Evolutionary conservation across 352 stramenopile species (phyloP).

Genomic region (Phytopythium cucurbitacearum): DNA sequence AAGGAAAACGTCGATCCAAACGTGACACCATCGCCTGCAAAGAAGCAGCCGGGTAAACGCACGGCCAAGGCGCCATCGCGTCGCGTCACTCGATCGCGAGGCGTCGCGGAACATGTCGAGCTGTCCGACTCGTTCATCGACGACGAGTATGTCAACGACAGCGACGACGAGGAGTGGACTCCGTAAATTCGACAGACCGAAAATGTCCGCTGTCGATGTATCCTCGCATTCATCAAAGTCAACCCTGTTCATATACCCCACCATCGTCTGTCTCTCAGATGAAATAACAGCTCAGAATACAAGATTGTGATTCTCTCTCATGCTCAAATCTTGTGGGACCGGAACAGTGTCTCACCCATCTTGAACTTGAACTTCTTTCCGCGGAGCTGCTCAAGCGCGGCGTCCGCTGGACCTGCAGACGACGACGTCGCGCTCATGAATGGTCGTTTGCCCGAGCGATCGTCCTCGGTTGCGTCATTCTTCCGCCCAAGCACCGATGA

Average conservation of each 20-base stretch:
- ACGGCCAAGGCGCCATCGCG: background rate
- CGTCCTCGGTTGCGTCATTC: constrained; percentile 20
- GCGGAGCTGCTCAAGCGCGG: constrained; percentile 62
- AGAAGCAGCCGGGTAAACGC: background rate
- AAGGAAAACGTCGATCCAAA: background rate
- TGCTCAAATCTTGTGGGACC: constrained; percentile 73
- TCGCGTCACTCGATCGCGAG: constrained; percentile 1
- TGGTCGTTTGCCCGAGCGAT: constrained; percentile 23
- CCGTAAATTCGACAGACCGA: too few relatives aligned
- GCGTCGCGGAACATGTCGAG: background rate
- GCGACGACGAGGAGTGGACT: background rate
- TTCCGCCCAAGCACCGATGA: constrained; percentile 5
- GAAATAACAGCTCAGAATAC: background rate
- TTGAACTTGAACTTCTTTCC: constrained; percentile 88
- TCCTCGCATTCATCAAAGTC: background rate
- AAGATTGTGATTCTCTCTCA: background rate
- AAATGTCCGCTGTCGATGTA: too few relatives aligned
- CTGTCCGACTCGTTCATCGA: constrained; percentile 1
- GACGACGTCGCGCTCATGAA: constrained; percentile 11
- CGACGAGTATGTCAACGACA: constrained; percentile 1
- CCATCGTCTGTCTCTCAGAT: background rate
- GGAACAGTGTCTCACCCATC: constrained; percentile 72
- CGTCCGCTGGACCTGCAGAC: constrained; percentile 27
- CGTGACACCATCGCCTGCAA: background rate
- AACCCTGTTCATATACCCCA: background rate